Base-by-base conservation (phyloP, 1,284 basidiomycete genomes). In the Apiotrichum laibachii region DNA sequence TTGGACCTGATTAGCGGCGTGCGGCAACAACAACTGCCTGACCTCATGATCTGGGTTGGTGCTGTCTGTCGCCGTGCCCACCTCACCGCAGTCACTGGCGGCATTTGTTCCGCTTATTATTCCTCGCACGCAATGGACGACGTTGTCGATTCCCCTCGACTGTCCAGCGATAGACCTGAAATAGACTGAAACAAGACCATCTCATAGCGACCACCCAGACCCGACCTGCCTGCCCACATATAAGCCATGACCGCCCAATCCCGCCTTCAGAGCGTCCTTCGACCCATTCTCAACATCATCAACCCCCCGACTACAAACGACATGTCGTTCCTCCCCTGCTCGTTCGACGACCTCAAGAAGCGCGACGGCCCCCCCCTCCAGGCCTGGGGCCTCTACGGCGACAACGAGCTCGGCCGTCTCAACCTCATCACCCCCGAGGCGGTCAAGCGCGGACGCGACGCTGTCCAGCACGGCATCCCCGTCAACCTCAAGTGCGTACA, bases 321-420 rank as follows among this genome's bases (percentile, higher is more conserved):
- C 47, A 44, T 45, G 34, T 50, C 39, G 42, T 33, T 50, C 33
- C 46, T 47, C 21, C 56, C 56, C 19, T 53, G 50, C 56, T 59
- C 62, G 16, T 63, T 63, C n/a, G 62, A 63, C 56, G 59, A 63
- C 51, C 59, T 63, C 53, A 63, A 63, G 50, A 51, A 60, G 49
- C 61, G 59, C 49, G 50, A 59, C 16, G 70, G 68, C 2, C 71
- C 72, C 6, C 67, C 67, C 6, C 58, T 61, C 48, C 71, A 74
- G 53, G 70, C 72, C 9, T 72, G 72, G 72, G 69, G 69, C 13
- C 58, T 67, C 21, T 68, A 64, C 59, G 69, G 67, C 9, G 59
- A 66, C 53, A 67, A 72, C 55, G 68, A 74, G 54, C 63, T 70
- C 10, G 71, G 72, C 22, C 50, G 65, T n/a, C 50, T 72, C 34